Percentiles rank a stretch among this genome's conserved stretches.
Evolutionary conservation across 768 basidiomycete genomes (phyloP).

Genomic region (Russula dissimulans): DNA sequence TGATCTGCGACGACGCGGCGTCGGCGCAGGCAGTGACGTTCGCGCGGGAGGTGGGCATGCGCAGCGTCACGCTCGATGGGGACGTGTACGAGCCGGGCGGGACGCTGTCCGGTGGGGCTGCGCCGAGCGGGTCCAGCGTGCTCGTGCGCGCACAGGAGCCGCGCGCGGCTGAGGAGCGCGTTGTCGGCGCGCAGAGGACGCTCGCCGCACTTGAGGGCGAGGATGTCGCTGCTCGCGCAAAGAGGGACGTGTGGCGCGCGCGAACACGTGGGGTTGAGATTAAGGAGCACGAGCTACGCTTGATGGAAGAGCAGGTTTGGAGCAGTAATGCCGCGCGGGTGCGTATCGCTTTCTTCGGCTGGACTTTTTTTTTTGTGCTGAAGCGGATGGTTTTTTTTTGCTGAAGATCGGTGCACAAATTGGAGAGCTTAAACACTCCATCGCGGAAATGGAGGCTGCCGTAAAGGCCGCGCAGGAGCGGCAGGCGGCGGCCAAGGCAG

Average conservation of each 20-base stretch:
- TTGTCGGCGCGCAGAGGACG: slow-evolving; percentile 39
- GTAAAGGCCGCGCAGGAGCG: slow-evolving; percentile 63
- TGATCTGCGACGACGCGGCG: slow-evolving; percentile 84
- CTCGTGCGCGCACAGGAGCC: slow-evolving; percentile 84
- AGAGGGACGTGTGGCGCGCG: slow-evolving; percentile 52
- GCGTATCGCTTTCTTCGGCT: slow-evolving; percentile 22
- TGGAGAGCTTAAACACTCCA: slow-evolving; percentile 55
- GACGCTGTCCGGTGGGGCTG: slow-evolving; percentile 84
- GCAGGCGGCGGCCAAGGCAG: slow-evolving; percentile 65
- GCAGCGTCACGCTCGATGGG: slow-evolving; percentile 86
- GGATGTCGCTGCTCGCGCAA: slow-evolving; percentile 40
- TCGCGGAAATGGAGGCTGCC: slow-evolving; percentile 47
- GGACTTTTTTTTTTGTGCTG: background rate
- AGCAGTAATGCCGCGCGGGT: slow-evolving; percentile 89
- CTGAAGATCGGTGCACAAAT: slow-evolving; percentile 72
- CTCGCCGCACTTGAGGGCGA: slow-evolving; percentile 47
- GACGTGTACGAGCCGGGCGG: slow-evolving; percentile 97
- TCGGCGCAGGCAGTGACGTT: slow-evolving; percentile 88
- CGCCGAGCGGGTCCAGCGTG: slow-evolving; percentile 64
- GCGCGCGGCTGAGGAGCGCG: slow-evolving; percentile 51
- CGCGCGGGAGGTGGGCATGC: slow-evolving; percentile 51
- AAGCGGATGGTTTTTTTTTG: background rate
- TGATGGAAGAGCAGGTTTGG: slow-evolving; percentile 77
- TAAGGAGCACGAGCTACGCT: slow-evolving; percentile 75
- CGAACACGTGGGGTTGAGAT: slow-evolving; percentile 69